Evolutionary conservation across 768 basidiomycete species (phyloP).

Genomic region (Naganishia friedmannii): DNA sequence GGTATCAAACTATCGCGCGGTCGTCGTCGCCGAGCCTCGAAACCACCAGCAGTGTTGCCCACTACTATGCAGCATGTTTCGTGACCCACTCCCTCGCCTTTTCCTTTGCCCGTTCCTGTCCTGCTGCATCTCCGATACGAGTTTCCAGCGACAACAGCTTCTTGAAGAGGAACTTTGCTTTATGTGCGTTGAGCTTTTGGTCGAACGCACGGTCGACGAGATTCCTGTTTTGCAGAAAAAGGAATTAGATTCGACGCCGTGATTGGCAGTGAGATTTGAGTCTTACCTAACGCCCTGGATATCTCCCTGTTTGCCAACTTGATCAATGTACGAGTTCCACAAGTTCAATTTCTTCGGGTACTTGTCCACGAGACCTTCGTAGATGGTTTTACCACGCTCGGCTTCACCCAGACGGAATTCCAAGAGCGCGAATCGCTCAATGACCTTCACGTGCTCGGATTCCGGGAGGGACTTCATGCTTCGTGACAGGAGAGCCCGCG

Average conservation of each 20-base stretch:
- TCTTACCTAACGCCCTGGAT: conserved; percentile 72
- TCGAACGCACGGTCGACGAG: conserved; percentile 80
- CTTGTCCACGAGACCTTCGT: conserved; percentile 92
- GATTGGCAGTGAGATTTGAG: not conserved
- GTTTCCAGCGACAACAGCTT: conserved; percentile 91
- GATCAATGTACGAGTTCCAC: conserved; percentile 96
- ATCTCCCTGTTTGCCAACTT: conserved; percentile 78
- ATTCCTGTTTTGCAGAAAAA: conserved; percentile 57
- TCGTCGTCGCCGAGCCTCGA: no score
- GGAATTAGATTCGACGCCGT: not conserved
- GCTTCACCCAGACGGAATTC: conserved; percentile 93
- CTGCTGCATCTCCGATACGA: conserved; percentile 79
- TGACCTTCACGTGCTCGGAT: conserved; percentile 90
- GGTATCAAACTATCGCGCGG: not conserved
- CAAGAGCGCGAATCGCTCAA: conserved; percentile 87
- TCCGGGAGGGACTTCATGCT: conserved; percentile 87
- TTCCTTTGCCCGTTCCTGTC: conserved; percentile 73
- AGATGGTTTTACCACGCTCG: conserved; percentile 91
- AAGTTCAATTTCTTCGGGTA: conserved; percentile 93
- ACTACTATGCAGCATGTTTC: conserved; percentile 27
- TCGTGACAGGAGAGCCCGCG: conserved; percentile 79
- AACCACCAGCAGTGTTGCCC: not conserved
- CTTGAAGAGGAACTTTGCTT: conserved; percentile 97
- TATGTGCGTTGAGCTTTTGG: conserved; percentile 86
- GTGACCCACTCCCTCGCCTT: conserved; percentile 80